Evolutionary conservation across 192 early-diverging fungal genomes (phyloP).

Genomic region (Spinellus fusiger): DNA sequence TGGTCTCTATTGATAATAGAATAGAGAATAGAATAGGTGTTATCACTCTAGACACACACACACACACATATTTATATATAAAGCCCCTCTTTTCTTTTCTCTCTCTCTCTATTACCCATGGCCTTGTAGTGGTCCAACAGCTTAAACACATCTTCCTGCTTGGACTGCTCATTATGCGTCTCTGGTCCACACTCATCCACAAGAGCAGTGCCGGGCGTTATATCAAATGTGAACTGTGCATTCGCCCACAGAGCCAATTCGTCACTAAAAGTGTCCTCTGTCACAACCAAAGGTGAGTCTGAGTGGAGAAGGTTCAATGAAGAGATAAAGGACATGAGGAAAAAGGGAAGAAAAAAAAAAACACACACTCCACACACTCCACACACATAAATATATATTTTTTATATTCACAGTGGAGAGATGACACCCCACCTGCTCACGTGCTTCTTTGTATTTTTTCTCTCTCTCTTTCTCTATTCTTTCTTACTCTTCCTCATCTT

Average conservation of each 20-base stretch:
- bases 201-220: conserved; percentile 37
- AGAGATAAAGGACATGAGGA: conserved; percentile 19
- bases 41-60: neutral
- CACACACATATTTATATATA: neutral
- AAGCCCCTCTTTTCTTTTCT: neutral
- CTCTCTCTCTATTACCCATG: too few species aligned
- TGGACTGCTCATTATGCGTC: neutral
- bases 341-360: conserved; percentile 1
- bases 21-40: neutral
- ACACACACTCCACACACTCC: neutral
- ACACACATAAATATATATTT: too few species aligned
- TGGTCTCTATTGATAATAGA: neutral
- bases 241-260: conserved; percentile 71
- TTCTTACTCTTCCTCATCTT: too few species aligned
- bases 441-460: too few species aligned
- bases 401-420: too few species aligned
- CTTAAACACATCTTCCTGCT: too few species aligned
- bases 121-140: too few species aligned
- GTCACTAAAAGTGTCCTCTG: conserved; percentile 55
- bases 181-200: conserved; percentile 15
- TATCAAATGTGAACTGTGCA: conserved; percentile 68
- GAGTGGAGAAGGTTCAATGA: conserved; percentile 22
- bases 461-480: too few species aligned
- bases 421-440: neutral
- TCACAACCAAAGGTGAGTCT: conserved; percentile 35